Base-by-base conservation (phyloP, 2,329 filamentous ascomycete genomes). In the Colletotrichum sp. region DNA sequence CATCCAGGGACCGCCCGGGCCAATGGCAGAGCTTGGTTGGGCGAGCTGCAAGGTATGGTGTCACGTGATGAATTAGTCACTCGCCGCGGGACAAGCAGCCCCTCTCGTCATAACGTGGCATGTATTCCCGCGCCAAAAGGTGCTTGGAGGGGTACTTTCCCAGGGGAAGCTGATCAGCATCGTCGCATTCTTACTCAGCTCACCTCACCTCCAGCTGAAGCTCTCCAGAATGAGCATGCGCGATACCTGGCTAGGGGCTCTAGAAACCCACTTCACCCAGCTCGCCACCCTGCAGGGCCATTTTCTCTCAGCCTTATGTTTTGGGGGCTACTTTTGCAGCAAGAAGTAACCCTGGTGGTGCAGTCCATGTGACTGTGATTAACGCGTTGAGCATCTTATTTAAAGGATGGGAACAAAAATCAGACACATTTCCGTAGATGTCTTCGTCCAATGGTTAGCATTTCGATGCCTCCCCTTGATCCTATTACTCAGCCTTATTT, bases 41-140 rank as follows among this genome's bases (percentile, higher is more conserved):
- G 16, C 28, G 7, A 66, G 34, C 71, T 69, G 11, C n/a, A 6
- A 12, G 22, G 4, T 3, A 6, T 1, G 0, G 1, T 1, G n/a
- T 65, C 74, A 76, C 74, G 74, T 76, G 74, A 69, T 22, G 0
- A 3, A 8, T 66, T 74, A 66, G 74, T 74, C 74, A 74, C 19
- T 48, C 36, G 28, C 15, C 34, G 28, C 8, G 19, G 25, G 16
- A 34, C 32, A 19, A 27, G 61, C 22, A 68, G 64, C 73, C 73
- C 65, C 65, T 68, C 70, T 28, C 44, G 64, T 65, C 70, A 69
- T 63, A 61, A 39, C 27, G 64, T 68, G 64, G 59, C 70, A 39
- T 36, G 64, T 69, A 74, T 66, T 65, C 34, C 27, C 15, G n/a
- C 57, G 28, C 55, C 48, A 28, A 67, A 57, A 27, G 5, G 34